phyloP scores from a whole-genome alignment of 768 basidiomycete species.

The Postia placenta region DNA sequence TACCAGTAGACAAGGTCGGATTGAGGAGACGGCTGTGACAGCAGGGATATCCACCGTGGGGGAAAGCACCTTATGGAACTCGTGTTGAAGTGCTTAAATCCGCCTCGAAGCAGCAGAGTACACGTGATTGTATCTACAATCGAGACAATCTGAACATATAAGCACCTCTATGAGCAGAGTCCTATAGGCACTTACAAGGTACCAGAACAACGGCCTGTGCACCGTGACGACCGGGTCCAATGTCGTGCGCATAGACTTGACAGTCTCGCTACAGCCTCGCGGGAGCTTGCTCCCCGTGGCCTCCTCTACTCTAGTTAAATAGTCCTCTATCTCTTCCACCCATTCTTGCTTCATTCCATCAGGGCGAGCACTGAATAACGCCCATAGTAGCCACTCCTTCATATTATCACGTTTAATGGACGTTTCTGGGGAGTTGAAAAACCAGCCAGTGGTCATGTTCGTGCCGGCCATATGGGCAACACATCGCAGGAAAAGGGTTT shows the following conservation, averaged over 20 bases:
- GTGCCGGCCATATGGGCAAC: constrained; percentile 10
- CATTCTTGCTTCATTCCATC: constrained; percentile 30
- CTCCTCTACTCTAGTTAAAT: constrained; percentile 35
- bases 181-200: constrained; percentile 34
- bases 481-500: constrained; percentile 45
- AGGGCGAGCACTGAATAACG: constrained; percentile 42
- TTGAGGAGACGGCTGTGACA: constrained; percentile 35
- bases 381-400: constrained; percentile 61
- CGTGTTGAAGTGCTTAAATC: constrained; percentile 47
- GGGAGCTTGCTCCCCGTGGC: constrained; percentile 35
- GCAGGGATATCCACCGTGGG: constrained; percentile 38
- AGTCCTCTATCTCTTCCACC: constrained; percentile 46
- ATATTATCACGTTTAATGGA: constrained; percentile 41
- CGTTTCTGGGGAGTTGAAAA: constrained; percentile 27
- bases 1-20: constrained; percentile 40
- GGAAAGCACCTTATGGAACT: constrained; percentile 43
- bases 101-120: constrained; percentile 31
- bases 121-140: constrained; percentile 42
- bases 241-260: constrained; percentile 44
- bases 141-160: constrained; percentile 42
- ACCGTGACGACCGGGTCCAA: constrained; percentile 49
- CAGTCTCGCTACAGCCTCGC: constrained; percentile 31
- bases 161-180: neutral
- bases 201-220: constrained; percentile 64
- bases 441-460: constrained; percentile 47